phyloP scores from a whole-genome alignment of 1,284 basidiomycete genomes.

The Golubevia sp. region DNA sequence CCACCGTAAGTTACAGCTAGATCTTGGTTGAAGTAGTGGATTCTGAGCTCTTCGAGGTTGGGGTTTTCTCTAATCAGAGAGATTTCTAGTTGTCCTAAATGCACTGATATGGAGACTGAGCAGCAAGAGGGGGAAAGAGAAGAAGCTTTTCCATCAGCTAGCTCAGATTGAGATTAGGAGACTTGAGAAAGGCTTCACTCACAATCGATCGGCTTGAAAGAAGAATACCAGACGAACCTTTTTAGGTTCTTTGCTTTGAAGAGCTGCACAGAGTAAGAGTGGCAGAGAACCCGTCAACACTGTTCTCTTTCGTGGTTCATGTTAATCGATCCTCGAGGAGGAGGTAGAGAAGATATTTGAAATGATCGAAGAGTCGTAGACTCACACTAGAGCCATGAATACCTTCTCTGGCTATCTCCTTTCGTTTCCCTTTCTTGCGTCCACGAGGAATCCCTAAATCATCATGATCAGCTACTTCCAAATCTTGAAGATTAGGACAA shows the following conservation, averaged over 20 bases:
- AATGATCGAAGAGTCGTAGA: not conserved
- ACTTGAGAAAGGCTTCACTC: not conserved
- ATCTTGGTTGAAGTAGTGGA: not conserved
- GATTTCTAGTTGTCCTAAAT: constrained; percentile 4
- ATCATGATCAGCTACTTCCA: constrained; percentile 8
- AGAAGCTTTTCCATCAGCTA: not conserved
- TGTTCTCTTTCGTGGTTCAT: too few species aligned
- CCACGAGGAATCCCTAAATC: not conserved
- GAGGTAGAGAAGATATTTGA: not conserved
- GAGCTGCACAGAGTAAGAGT: too few species aligned
- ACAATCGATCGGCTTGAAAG: not conserved
- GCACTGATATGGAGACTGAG: not conserved
- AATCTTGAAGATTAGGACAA: constrained; percentile 1
- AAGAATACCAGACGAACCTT: constrained; percentile 10
- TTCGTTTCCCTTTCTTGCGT: too few species aligned
- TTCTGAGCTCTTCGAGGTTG: constrained; percentile 11
- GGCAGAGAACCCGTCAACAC: too few species aligned
- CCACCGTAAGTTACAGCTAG: constrained; percentile 3
- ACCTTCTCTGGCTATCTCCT: too few species aligned
- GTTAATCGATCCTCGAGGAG: too few species aligned
- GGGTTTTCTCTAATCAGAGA: constrained; percentile 4
- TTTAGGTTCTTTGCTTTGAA: constrained; percentile 1
- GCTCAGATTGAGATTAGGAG: not conserved
- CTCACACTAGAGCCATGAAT: too few species aligned
- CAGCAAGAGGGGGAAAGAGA: not conserved